phyloP scores from a whole-genome alignment of 2,329 filamentous ascomycete species.

The Fusarium beomiforme region DNA sequence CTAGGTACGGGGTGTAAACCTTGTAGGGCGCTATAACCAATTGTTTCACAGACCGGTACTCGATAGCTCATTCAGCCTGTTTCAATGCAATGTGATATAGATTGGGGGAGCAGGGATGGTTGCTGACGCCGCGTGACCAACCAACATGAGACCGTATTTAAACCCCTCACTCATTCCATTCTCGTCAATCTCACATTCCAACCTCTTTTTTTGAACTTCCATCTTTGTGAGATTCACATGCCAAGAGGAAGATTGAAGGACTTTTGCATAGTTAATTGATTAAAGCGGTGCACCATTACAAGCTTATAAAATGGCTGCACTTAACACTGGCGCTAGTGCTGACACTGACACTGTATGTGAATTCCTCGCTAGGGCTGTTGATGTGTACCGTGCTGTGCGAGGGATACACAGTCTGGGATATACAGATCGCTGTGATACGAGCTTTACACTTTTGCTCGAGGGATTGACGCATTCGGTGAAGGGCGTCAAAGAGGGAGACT shows the following conservation, averaged over 20 bases:
- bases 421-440: not conserved
- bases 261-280: not conserved
- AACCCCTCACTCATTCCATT: slow-evolving; percentile 36
- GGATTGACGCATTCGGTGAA: slow-evolving; percentile 5
- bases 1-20: slow-evolving; percentile 10
- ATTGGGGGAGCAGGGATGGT: slow-evolving; percentile 6
- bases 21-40: slow-evolving; percentile 14
- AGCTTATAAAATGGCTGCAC: slow-evolving; percentile 47
- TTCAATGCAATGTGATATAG: slow-evolving; percentile 3
- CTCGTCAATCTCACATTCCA: slow-evolving; percentile 3
- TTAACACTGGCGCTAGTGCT: not conserved
- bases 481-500: not conserved
- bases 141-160: slow-evolving; percentile 23
- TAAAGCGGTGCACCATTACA: slow-evolving; percentile 37
- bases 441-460: slow-evolving; percentile 11
- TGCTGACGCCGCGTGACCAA: slow-evolving; percentile 16
- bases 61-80: slow-evolving; percentile 2
- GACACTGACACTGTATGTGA: slow-evolving; percentile 4
- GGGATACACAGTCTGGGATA: slow-evolving; percentile 5
- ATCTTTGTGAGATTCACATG: not conserved
- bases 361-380: slow-evolving; percentile 32
- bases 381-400: slow-evolving; percentile 11
- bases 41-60: not conserved
- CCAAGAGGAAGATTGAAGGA: not conserved
- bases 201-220: not conserved